Evolutionary conservation across 2,329 filamentous ascomycete genomes (phyloP), one percentile per base, ranked within the genome.

Genomic region (Penicillium vulpinum): DNA sequence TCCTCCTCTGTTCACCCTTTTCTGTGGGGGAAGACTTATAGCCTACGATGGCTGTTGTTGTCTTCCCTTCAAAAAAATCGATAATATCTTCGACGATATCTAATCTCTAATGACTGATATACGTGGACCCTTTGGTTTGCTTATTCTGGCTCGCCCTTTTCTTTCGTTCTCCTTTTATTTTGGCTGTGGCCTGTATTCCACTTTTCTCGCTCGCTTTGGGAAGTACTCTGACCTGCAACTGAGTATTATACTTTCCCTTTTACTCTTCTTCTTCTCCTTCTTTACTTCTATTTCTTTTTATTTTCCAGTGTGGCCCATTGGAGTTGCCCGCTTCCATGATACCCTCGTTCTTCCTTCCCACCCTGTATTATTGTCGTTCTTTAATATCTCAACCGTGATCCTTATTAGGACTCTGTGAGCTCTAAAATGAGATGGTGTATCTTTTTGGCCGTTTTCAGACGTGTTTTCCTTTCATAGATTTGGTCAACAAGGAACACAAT

Each of bases 71-170:
- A 18, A 26, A 38, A 26, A 38, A 47, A 9, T 18, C 8, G 49
- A 28, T 51, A 24, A 22, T 48, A 59, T 55, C 57, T 53, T 57
- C 57, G 38, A 45, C 46, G 52, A 54, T 58, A 64, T 60, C 58
- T 66, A 65, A 66, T 66, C 54, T 64, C 38, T 66, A 66, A 66
- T 66, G 60, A 57, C 54, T 51, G 58, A 62, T 64, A 56, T 61
- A 57, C 53, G 45, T n/a, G n/a, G n/a, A n/a, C 51, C 47, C 40
- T 39, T 48, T 46, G 43, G 29, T 54, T 51, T 54, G 28, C 44
- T 55, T 45, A 13, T 39, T 51, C 45, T 50, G 22, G n/a, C 45
- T 35, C 31, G 16, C 21, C 35, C 8, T 35, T 44, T 44, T 22
- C 13, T 26, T 40, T 26, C 16, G 24, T 36, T 35, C 13, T 50